These are phyloP conservation scores for Sphagnurus paluster DNA, from an alignment of 1,284 basidiomycete species.

Conservation along the genomic window DNA sequence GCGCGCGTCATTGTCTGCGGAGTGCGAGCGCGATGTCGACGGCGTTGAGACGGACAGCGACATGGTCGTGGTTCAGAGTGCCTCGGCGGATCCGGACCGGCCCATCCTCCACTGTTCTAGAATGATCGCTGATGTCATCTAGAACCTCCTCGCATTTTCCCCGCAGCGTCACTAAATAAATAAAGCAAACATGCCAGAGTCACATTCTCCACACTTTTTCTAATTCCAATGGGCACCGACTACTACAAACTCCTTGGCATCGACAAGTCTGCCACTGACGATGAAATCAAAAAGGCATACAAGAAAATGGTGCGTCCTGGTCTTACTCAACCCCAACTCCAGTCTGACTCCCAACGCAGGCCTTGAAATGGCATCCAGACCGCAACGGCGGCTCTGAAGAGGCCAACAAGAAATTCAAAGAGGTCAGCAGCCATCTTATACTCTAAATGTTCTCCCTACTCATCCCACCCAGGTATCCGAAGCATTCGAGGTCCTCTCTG, in stretches of 20 bases:
- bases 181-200: slow-evolving; percentile 10
- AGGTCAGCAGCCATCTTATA: slow-evolving; percentile 53
- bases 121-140: slow-evolving; percentile 22
- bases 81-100: no score
- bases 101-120: no score
- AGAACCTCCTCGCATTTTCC: slow-evolving; percentile 12
- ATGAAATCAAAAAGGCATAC: slow-evolving; percentile 86
- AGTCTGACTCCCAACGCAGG: slow-evolving; percentile 40
- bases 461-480: slow-evolving; percentile 73
- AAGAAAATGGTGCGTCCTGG: slow-evolving; percentile 65
- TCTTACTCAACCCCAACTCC: slow-evolving; percentile 28
- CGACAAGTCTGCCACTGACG: slow-evolving; percentile 71
- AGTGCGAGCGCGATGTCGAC: slow-evolving; percentile 12
- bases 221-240: slow-evolving; percentile 65
- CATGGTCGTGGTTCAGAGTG: background rate
- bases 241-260: slow-evolving; percentile 86
- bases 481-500: slow-evolving; percentile 95
- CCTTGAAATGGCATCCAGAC: slow-evolving; percentile 92
- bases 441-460: background rate
- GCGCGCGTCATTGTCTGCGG: slow-evolving; percentile 8
- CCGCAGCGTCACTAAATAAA: slow-evolving; percentile 1
- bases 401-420: slow-evolving; percentile 91
- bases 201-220: background rate
- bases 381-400: slow-evolving; percentile 83
- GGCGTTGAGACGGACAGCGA: slow-evolving; percentile 12